Base-by-base conservation (phyloP, 768 basidiomycete genomes). In the Termitomyces sp. region DNA sequence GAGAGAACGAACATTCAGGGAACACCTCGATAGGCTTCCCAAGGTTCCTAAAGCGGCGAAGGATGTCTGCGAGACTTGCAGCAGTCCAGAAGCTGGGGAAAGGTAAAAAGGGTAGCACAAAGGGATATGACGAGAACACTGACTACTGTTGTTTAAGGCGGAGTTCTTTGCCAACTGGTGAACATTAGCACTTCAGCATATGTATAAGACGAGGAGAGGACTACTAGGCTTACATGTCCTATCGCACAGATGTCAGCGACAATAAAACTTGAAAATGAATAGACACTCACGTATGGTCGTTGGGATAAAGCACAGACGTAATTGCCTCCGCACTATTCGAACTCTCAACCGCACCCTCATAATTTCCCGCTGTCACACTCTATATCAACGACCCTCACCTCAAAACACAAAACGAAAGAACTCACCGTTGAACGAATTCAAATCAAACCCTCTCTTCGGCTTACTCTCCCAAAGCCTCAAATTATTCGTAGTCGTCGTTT, bases 111-210 rank as follows among this genome's bases (percentile, higher is more conserved):
- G 25, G 36, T 18, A 29, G 52, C 38, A n/a, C 22, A 12, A 3
- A 38, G 31, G 42, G 16, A 25, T 18, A 13, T n/a, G 41, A 22
- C 2, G 31, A 18, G 10, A 25, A 25, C 25, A 52, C 75, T 52
- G 56, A 80, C 79, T 95, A 95, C 74, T 99, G 96, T 63, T 98
- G 96, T 76, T 96, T 95, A 60, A 98, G 79, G 52, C 96, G 85
- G 22, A 92, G 73, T 66, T 92, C 91, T 64, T 92, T 92, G 53
- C 91, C 91, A 54, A 89, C 89, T 90, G 56, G 22, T 57, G 20
- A n/a, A 15, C 1, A 29, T 42, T 13, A 53, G 36, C 40, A 50
- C 9, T 52, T 9, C 9, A 3, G 39, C 42, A 51, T 7, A 40
- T 36, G 15, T 45, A 7, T 31, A 36, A 15, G 7, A 45, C 13